Evolutionary conservation across 2,329 filamentous ascomycete genomes (phyloP).

Genomic region (Fusarium fracticaudum): DNA sequence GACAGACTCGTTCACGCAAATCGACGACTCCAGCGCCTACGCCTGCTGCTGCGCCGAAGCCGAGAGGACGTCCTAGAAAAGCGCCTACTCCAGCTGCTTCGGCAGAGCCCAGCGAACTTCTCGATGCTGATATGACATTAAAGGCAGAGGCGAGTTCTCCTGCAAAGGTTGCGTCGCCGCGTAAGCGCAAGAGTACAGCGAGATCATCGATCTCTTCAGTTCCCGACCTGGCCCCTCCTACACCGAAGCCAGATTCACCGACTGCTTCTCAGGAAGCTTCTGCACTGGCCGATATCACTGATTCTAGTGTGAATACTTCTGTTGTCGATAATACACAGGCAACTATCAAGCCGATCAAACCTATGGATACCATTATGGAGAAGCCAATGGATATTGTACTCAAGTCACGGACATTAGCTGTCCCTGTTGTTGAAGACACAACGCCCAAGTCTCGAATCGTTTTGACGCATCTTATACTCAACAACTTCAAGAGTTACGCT

Average conservation of each 20-base stretch:
- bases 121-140: conserved; percentile 48
- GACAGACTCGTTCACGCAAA: conserved; percentile 56
- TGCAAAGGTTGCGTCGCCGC: conserved; percentile 59
- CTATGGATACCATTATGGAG: conserved; percentile 81
- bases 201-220: conserved; percentile 52
- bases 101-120: conserved; percentile 49
- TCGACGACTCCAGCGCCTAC: conserved; percentile 55
- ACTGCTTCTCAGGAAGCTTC: conserved; percentile 62
- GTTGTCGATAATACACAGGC: conserved; percentile 44
- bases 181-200: conserved; percentile 73
- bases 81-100: conserved; percentile 46
- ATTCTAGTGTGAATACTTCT: conserved; percentile 66
- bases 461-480: conserved; percentile 90
- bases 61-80: conserved; percentile 55
- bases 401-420: conserved; percentile 79
- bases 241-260: conserved; percentile 67
- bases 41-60: conserved; percentile 57
- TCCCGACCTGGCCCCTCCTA: conserved; percentile 52
- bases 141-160: conserved; percentile 47
- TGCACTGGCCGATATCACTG: conserved; percentile 79
- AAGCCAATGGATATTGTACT: conserved; percentile 94
- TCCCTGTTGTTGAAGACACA: conserved; percentile 75
- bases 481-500: conserved; percentile 99
- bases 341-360: conserved; percentile 75
- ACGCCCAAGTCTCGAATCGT: conserved; percentile 88